Percentiles rank a stretch among this genome's conserved stretches.
Conservation (phyloP, 768 basidiomycete species). For the Trametes gibbosa region DNA sequence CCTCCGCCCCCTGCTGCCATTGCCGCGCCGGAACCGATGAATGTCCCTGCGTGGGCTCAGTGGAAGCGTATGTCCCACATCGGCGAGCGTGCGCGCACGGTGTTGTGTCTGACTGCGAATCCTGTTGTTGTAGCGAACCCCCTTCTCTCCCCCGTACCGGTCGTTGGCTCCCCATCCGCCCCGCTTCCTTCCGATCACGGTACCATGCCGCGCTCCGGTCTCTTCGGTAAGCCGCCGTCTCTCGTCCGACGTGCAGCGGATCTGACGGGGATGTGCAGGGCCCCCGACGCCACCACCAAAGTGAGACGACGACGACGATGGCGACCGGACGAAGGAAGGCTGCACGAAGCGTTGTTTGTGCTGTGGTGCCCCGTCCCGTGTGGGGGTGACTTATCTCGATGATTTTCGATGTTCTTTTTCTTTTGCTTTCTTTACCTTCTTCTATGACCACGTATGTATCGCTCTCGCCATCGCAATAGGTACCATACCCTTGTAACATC, state of each 20-base stretch:
- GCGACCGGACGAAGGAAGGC: background rate
- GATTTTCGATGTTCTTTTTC: constrained; percentile 6
- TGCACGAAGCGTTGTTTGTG: background rate
- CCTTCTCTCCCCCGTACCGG: constrained; percentile 48
- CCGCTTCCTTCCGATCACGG: constrained; percentile 36
- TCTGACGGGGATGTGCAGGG: constrained; percentile 17
- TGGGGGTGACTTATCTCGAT: background rate
- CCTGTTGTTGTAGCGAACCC: constrained; percentile 54
- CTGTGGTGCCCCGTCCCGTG: background rate
- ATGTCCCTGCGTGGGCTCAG: constrained; percentile 79
- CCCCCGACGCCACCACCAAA: constrained; percentile 31
- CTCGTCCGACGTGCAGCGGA: too few relatives aligned
- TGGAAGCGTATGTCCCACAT: constrained; percentile 64
- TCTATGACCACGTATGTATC: background rate
- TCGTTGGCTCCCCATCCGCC: constrained; percentile 32
- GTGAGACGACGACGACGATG: constrained; percentile 5
- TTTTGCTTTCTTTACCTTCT: background rate
- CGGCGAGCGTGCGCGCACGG: background rate
- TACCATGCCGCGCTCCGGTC: constrained; percentile 52
- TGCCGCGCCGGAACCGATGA: constrained; percentile 41
- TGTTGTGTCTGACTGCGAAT: background rate
- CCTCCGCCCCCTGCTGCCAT: constrained; percentile 38
- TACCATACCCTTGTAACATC: constrained; percentile 13
- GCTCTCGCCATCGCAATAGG: background rate
- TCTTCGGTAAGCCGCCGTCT: constrained; percentile 53